Base-by-base conservation (phyloP, 2,329 filamentous ascomycete genomes). In the Lecanicillium sp. region DNA sequence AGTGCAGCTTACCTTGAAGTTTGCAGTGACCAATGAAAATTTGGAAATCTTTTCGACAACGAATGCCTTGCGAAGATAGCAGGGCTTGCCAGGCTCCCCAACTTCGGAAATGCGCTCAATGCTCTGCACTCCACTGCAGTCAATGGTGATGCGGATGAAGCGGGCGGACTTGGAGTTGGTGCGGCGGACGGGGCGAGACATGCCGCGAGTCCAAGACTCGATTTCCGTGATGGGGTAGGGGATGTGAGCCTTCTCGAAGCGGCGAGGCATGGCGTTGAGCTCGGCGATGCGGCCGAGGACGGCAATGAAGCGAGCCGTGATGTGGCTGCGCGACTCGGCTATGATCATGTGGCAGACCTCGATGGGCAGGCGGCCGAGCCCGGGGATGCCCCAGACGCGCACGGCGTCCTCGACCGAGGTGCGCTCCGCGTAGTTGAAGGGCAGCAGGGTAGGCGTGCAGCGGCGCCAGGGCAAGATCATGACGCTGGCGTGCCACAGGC, bases 391-490 rank as follows among this genome's bases (percentile, higher is more conserved):
- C 43, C 43, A 46, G 4, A 35, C 43, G 3, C 43, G 43, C 4
- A 35, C 35, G 12, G 43, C 43, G 4, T 46, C 43, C 5, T 30
- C 15, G 19, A 26, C 32, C 9, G 43, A 40, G 36, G 33, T 48
- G 37, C 36, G 44, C 27, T 40, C 37, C 9, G 36, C 14, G 4
- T 40, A 41, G 23, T 41, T 41, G 37, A 38, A 48, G 4, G 36
- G 44, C 29, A 48, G 37, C 8, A 9, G 26, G 2, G 37, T 32
- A n/a, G 36, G 27, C 2, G 24, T 11, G 10, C 44, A 48, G 15
- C 35, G 44, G 11, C 26, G 37, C 44, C 44, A 48, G 4, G 44
- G 44, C 7, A 33, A 32, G 36, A 48, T 48, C 36, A 41, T 37
- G 15, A 36, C 15, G 3, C 36, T 40, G 23, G 44, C 44, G n/a